phyloP scores from a whole-genome alignment of 768 basidiomycete genomes.

The Termitomyces eurrhizus region DNA sequence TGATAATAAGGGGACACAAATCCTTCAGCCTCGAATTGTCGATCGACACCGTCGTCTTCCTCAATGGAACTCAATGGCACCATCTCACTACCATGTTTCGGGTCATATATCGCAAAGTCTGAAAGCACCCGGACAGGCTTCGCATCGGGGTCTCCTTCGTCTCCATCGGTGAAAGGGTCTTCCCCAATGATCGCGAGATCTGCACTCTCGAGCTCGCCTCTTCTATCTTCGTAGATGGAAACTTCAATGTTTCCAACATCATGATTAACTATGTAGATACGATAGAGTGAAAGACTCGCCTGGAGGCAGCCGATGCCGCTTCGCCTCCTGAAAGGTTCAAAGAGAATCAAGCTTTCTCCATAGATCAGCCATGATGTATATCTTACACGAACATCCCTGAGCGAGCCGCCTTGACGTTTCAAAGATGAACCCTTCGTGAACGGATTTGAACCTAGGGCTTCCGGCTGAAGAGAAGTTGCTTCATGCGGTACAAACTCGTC shows the following conservation, averaged over 20 bases:
- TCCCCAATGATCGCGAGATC: conserved; percentile 39
- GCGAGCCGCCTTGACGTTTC: conserved; percentile 19
- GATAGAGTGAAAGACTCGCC: conserved; percentile 7
- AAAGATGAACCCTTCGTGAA: neutral
- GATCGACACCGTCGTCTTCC: conserved; percentile 33
- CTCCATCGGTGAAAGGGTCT: conserved; percentile 27
- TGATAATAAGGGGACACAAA: conserved; percentile 40
- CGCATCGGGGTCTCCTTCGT: conserved; percentile 26
- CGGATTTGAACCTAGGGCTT: neutral
- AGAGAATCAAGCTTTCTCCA: neutral
- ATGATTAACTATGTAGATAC: neutral
- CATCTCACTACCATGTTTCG: conserved; percentile 38
- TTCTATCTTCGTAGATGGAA: conserved; percentile 32
- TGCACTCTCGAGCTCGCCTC: conserved; percentile 30
- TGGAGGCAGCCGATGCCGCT: conserved; percentile 21
- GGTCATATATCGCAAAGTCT: conserved; percentile 61
- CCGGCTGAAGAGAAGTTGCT: conserved; percentile 3
- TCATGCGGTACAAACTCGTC: conserved; percentile 25
- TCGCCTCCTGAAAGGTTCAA: conserved; percentile 19
- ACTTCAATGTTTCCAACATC: conserved; percentile 21
- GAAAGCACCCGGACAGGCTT: conserved; percentile 58
- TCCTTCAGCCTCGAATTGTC: conserved; percentile 53
- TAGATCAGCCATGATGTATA: conserved; percentile 1
- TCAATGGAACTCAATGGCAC: conserved; percentile 47
- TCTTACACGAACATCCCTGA: conserved; percentile 19